Percentiles rank a stretch among this genome's conserved stretches.
Conservation (phyloP, 78 protist genomes). For the Ministeria vibrans region DNA sequence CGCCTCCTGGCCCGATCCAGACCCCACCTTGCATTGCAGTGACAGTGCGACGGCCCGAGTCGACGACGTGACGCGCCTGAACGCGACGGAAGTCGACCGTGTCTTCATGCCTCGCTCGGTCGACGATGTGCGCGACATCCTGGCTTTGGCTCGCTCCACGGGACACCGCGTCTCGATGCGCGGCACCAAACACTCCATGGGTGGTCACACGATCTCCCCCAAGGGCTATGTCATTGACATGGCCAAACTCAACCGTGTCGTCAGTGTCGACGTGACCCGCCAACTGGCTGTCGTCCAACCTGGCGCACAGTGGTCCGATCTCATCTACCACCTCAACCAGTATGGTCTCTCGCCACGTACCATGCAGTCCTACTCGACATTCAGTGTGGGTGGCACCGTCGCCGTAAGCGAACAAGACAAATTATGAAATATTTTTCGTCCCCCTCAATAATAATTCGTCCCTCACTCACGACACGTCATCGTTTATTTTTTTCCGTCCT, state of each 20-base stretch:
- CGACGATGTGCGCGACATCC: constrained; percentile 16
- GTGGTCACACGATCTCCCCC: constrained; percentile 31
- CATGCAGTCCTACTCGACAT: constrained; percentile 45
- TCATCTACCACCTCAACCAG: constrained; percentile 26
- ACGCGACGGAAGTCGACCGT: constrained; percentile 7
- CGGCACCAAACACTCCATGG: constrained; percentile 42
- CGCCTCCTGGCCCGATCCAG: constrained; percentile 37
- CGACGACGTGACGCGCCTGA: constrained; percentile 41
- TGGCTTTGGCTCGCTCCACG: background rate
- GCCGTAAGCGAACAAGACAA: no score
- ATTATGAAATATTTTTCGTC: no score
- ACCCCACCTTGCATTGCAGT: background rate
- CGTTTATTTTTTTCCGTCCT: no score
- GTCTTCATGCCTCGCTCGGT: constrained; percentile 6
- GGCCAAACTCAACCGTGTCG: background rate
- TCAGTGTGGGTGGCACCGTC: constrained; percentile 55
- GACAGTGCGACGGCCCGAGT: background rate
- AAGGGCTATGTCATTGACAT: constrained; percentile 32
- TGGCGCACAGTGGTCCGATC: constrained; percentile 44
- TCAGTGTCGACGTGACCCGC: background rate
- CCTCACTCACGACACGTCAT: no score
- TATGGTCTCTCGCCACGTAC: constrained; percentile 38
- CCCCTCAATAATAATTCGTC: no score
- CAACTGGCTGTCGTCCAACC: constrained; percentile 13
- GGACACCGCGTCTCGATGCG: constrained; percentile 14